These are phyloP conservation scores for Chalciporus sp. DNA, from an alignment of 1,284 basidiomycete species.

Conservation along the genomic window DNA sequence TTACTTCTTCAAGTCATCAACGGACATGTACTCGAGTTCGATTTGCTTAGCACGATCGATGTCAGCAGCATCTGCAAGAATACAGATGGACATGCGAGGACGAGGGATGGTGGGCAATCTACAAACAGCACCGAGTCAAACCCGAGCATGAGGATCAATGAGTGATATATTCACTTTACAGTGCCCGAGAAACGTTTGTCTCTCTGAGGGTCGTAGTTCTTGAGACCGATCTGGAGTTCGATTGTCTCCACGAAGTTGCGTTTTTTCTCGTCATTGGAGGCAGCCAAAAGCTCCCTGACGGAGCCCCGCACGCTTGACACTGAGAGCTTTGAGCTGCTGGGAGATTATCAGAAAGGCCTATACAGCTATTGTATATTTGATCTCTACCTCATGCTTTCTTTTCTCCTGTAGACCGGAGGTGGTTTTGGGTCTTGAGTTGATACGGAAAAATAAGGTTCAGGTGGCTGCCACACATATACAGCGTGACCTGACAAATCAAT, in stretches of 20 bases:
- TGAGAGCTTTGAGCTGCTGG: slow-evolving; percentile 67
- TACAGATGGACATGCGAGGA: slow-evolving; percentile 99
- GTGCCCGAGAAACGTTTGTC: slow-evolving; percentile 98
- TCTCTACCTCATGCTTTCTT: slow-evolving; percentile 35
- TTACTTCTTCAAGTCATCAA: slow-evolving; percentile 98
- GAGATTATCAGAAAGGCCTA: slow-evolving; percentile 7
- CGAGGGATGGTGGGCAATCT: slow-evolving; percentile 96
- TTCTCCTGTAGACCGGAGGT: slow-evolving; percentile 13
- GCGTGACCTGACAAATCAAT: slow-evolving; percentile 32
- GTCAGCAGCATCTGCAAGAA: slow-evolving; percentile 98
- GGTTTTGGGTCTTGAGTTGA: slow-evolving; percentile 19
- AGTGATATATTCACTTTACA: slow-evolving; percentile 69
- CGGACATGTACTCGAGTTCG: slow-evolving; percentile 98
- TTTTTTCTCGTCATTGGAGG: slow-evolving; percentile 81
- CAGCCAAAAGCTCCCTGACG: slow-evolving; percentile 81
- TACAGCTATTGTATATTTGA: background rate
- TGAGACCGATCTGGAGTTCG: slow-evolving; percentile 96
- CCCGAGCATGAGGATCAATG: background rate
- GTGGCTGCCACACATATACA: slow-evolving; percentile 38
- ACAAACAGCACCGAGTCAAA: slow-evolving; percentile 7
- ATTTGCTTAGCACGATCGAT: slow-evolving; percentile 99
- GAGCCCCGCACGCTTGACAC: slow-evolving; percentile 98
- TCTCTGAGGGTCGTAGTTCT: slow-evolving; percentile 97
- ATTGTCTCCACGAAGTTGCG: slow-evolving; percentile 93
- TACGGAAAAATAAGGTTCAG: slow-evolving; percentile 31